Conservation (phyloP, 2,329 filamentous ascomycete genomes). For the Ophiocordyceps camponoti-leonardi region DNA sequence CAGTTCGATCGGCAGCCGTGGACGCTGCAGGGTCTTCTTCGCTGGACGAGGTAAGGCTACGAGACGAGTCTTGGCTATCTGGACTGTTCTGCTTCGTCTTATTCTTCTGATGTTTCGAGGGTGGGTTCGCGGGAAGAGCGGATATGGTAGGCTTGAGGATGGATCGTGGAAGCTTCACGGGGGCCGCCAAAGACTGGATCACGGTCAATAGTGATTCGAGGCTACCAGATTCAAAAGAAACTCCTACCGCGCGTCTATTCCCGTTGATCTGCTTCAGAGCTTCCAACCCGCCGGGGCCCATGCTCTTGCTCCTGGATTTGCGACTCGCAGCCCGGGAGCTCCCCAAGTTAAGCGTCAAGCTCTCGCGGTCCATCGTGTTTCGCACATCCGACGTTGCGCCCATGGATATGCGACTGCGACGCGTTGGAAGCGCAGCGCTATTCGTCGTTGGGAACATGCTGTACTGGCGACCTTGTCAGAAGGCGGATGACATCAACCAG, state of each 20-base stretch:
- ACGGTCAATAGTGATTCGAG: conserved; percentile 3
- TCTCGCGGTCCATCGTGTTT: conserved; percentile 55
- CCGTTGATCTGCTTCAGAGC: conserved; percentile 58
- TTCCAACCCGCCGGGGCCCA: conserved; percentile 82
- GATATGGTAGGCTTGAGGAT: conserved; percentile 72
- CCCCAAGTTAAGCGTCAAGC: conserved; percentile 51
- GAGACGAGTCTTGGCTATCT: conserved; percentile 7
- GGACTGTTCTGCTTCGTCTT: not conserved
- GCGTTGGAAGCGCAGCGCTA: conserved; percentile 36
- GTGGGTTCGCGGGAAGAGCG: conserved; percentile 47
- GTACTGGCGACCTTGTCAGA: conserved; percentile 17
- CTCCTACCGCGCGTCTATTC: conserved; percentile 60
- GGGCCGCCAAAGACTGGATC: conserved; percentile 36
- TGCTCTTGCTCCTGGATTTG: conserved; percentile 78
- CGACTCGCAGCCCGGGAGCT: conserved; percentile 32
- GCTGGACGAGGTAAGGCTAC: not conserved
- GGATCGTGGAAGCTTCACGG: conserved; percentile 38
- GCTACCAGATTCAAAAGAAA: conserved; percentile 1
- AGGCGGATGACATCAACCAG: not conserved
- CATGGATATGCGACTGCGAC: conserved; percentile 55
- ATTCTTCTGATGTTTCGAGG: conserved; percentile 28
- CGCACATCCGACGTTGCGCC: conserved; percentile 35
- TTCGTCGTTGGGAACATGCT: conserved; percentile 16
- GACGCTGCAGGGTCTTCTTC: conserved; percentile 16
- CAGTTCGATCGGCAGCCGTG: conserved; percentile 48